These are phyloP conservation scores for Medicago ruthenica DNA, from an alignment of 306 rosid genomes.

Conservation along the genomic window DNA sequence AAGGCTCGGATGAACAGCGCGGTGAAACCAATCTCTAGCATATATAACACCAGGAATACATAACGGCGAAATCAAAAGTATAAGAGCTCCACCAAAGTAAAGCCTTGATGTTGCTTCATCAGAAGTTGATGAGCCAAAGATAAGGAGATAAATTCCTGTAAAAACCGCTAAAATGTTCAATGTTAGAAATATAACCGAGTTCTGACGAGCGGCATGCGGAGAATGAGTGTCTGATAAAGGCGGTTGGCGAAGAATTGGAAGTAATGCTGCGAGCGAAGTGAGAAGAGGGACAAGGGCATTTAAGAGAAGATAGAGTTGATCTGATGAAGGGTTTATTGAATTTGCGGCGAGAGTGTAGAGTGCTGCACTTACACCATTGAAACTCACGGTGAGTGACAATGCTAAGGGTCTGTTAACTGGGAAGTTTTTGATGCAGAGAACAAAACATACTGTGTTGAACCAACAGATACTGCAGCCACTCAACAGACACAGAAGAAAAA, in stretches of 20 bases:
- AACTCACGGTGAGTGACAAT: constrained; percentile 87
- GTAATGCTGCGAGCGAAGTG: constrained; percentile 64
- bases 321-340: constrained; percentile 72
- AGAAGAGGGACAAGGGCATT: constrained; percentile 81
- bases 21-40: constrained; percentile 73
- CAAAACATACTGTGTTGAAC: constrained; percentile 98
- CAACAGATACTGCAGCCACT: constrained; percentile 97
- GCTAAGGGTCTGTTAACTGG: constrained; percentile 84
- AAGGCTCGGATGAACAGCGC: constrained; percentile 60
- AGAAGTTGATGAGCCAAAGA: constrained; percentile 61
- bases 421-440: constrained; percentile 88
- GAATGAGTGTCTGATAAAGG: constrained; percentile 65
- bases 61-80: constrained; percentile 69
- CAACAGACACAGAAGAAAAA: constrained; percentile 73
- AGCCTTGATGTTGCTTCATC: constrained; percentile 52
- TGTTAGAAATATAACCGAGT: constrained; percentile 74
- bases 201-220: constrained; percentile 62
- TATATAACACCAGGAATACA: constrained; percentile 79
- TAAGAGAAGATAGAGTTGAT: constrained; percentile 61
- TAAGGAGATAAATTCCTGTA: constrained; percentile 83
- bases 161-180: constrained; percentile 74
- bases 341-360: constrained; percentile 82
- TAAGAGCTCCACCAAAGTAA: constrained; percentile 70
- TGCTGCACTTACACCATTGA: constrained; percentile 97
- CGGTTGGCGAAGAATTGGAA: constrained; percentile 86